Base-by-base conservation (phyloP, 2,329 filamentous ascomycete genomes). In the Atkinsonella hypoxylon region DNA sequence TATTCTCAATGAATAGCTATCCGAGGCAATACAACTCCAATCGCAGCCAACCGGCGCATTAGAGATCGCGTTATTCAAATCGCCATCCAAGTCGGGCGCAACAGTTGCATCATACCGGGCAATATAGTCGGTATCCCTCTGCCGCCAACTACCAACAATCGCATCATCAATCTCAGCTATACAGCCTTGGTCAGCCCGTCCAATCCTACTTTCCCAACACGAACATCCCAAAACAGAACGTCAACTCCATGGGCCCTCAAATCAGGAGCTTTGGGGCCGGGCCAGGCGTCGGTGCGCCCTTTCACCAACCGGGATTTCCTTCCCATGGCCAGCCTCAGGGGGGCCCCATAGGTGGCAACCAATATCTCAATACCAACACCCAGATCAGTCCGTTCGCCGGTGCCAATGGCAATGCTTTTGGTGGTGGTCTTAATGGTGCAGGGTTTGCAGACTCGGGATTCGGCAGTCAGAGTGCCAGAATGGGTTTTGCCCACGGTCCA, bases 401-500 rank as follows among this genome's bases (percentile, higher is more conserved):
- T 15, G 73, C 77, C 12, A 79, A 77, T 58, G 73, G 70, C 52
- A 75, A 73, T 56, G 67, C 73, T 10, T 75, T 87, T 56, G 77
- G 77, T 47, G 77, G 76, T 55, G 78, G 75, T 51, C 72, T 76
- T 69, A 74, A 72, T 57, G 78, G 69, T 51, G 78, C 74, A 57
- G 78, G 77, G 10, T 82, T 82, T 55, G 76, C 75, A 47, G 75
- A 78, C 52, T 85, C 86, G 18, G 88, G 89, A 1, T 79, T 95
- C 48, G 88, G 83, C 32, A 91, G 88, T 66, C 88, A 94, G 66
- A 89, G 87, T 55, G 89, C 88, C 53, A 82, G 91, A 62, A 87
- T 93, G 77, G 84, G 88, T 7, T 96, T 96, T 64, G 80, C 85
- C 52, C 83, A 91, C 63, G 66, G 56, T 44, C 85, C 83, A 11